These are phyloP conservation scores for Debaryomyces prosopidis DNA, from an alignment of 805 yeast genomes.

Conservation along the genomic window DNA sequence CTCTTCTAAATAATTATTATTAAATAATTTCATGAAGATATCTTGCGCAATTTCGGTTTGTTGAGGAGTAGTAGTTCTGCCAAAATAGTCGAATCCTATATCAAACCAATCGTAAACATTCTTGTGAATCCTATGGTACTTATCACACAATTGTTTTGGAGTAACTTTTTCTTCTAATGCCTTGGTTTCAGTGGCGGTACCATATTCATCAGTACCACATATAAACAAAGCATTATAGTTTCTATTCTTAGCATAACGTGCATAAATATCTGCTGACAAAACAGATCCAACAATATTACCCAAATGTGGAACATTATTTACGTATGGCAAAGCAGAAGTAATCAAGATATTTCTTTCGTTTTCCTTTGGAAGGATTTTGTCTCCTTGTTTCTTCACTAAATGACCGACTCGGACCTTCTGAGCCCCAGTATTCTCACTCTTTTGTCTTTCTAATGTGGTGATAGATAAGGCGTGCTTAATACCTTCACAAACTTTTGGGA, in stretches of 20 bases:
- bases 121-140: slow-evolving; percentile 81
- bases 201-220: slow-evolving; percentile 99
- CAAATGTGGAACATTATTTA: slow-evolving; percentile 96
- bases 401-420: slow-evolving; percentile 31
- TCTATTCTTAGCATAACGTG: slow-evolving; percentile 87
- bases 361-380: slow-evolving; percentile 55
- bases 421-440: slow-evolving; percentile 42
- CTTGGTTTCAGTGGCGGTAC: slow-evolving; percentile 98
- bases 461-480: slow-evolving; percentile 46
- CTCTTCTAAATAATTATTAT: slow-evolving; percentile 83
- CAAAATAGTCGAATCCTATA: slow-evolving; percentile 91
- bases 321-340: slow-evolving; percentile 97
- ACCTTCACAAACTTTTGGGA: slow-evolving; percentile 45
- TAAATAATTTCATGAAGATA: slow-evolving; percentile 72
- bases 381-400: slow-evolving; percentile 29
- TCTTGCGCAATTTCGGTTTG: slow-evolving; percentile 97
- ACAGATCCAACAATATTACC: slow-evolving; percentile 97
- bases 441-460: slow-evolving; percentile 43
- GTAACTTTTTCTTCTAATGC: slow-evolving; percentile 91
- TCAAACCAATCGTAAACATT: slow-evolving; percentile 97
- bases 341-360: slow-evolving; percentile 80
- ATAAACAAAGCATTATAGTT: slow-evolving; percentile 82
- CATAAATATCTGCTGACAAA: slow-evolving; percentile 87
- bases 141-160: slow-evolving; percentile 87
- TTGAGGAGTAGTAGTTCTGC: slow-evolving; percentile 88